phyloP scores from a whole-genome alignment of 805 yeast genomes.

The Groenewaldozyma tartarivorans region DNA sequence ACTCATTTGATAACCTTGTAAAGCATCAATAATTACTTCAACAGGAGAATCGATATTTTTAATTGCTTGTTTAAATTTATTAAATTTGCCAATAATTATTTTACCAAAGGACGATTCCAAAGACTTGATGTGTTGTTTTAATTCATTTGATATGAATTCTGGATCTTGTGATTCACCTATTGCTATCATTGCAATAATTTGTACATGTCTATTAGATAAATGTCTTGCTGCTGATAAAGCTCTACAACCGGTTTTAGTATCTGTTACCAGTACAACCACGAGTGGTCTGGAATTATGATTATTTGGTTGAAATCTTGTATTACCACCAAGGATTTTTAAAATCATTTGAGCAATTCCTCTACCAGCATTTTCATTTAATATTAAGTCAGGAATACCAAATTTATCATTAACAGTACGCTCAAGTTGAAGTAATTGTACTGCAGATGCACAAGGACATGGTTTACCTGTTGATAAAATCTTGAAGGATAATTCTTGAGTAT shows the following conservation, averaged over 20 bases:
- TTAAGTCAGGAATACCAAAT: constrained; percentile 38
- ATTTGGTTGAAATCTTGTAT: constrained; percentile 48
- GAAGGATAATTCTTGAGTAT: constrained; percentile 3
- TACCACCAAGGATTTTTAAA: constrained; percentile 58
- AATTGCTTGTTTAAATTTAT: constrained; percentile 25
- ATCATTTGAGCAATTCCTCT: constrained; percentile 53
- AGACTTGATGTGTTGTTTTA: constrained; percentile 37
- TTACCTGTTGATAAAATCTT: not conserved
- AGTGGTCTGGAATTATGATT: constrained; percentile 77
- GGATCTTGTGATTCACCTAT: not conserved
- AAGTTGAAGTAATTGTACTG: constrained; percentile 69
- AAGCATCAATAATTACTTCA: constrained; percentile 71
- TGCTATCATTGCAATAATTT: not conserved
- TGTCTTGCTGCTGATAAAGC: constrained; percentile 76
- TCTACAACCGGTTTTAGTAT: constrained; percentile 58
- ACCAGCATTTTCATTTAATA: constrained; percentile 58
- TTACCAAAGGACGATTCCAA: constrained; percentile 55
- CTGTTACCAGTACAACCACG: constrained; percentile 48
- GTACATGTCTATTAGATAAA: constrained; percentile 59
- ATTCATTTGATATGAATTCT: not conserved
- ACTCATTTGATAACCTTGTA: constrained; percentile 74
- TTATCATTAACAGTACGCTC: constrained; percentile 51
- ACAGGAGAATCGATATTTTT: constrained; percentile 55
- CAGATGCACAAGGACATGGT: constrained; percentile 41
- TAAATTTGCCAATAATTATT: constrained; percentile 34